Evolutionary conservation across 345 rosid species (phyloP), one percentile per base, ranked within the genome.

Genomic region (Nephelium lappaceum): DNA sequence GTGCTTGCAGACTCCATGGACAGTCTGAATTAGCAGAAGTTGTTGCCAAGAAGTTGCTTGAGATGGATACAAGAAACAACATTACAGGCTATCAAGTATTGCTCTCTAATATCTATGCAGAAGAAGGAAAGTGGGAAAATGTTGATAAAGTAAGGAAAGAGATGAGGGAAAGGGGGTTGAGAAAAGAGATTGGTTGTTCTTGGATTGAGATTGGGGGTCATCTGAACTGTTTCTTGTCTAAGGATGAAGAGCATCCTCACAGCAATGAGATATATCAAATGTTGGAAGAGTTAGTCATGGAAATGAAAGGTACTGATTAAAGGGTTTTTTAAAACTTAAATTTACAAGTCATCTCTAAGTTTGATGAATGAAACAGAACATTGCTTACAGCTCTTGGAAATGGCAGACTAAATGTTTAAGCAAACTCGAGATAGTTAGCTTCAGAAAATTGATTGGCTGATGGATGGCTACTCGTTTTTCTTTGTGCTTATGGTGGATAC

Each of bases 21-120:
- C 82, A 86, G 77, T 77, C 82, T 77, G 93, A 91, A 77, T 81
- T 95, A 47, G 95, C 89, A 64, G 93, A 91, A 82, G 73, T 81
- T 74, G 88, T 93, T 72, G 86, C 91, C 15, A 83, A 83, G 80
- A 93, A 84, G 81, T 73, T 95, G 80, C 84, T 78, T 79, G 81
- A 85, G 78, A 49, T 91, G 81, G 92, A 83, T 75, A 75, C 67
- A 67, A 84, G 79, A 51, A 84, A 80, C 43, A 77, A 76, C 73
- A 68, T 70, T 57, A 78, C 91, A 7, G 97, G 98, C 42, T 93
- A 91, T 86, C 89, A 83, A 55, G 98, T 95, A 80, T 78, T 95
- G 88, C 95, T 95, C 42, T 95, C 98, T 73, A 95, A 95, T 74
- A 90, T 91, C 75, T 91, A 90, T 76, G 98, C 98, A 0, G 92